phyloP scores from a whole-genome alignment of 108 stramenopile genomes.

The Phaeodactylum tricornutum region DNA sequence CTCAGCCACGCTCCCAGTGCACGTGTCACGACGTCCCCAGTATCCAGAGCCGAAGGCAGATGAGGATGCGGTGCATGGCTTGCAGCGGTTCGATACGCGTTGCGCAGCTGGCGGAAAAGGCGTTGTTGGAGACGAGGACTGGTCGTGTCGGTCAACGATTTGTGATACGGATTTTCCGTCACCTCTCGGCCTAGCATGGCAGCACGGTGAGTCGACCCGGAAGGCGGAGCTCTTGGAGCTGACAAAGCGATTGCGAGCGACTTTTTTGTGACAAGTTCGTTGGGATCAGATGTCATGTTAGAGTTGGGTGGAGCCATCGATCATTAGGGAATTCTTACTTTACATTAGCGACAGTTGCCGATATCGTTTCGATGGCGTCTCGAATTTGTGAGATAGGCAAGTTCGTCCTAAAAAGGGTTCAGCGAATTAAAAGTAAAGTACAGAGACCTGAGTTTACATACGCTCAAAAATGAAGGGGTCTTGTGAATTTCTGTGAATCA shows the following conservation, averaged over 20 bases:
- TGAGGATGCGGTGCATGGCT: slow-evolving; percentile 35
- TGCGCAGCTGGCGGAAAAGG: slow-evolving; percentile 1
- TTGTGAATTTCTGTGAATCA: too few species aligned
- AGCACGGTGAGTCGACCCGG: slow-evolving; percentile 19
- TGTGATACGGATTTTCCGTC: slow-evolving; percentile 2
- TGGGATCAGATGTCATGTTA: too few species aligned
- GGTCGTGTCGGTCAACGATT: slow-evolving; percentile 4
- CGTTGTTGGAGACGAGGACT: slow-evolving; percentile 14
- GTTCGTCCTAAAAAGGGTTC: too few species aligned
- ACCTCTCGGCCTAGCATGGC: slow-evolving; percentile 9
- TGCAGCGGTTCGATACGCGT: background rate
- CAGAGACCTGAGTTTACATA: too few species aligned
- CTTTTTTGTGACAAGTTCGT: slow-evolving; percentile 34
- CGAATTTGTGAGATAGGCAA: too few species aligned
- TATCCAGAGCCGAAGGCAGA: slow-evolving; percentile 26
- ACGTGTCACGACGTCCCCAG: slow-evolving; percentile 34
- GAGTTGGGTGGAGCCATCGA: too few species aligned
- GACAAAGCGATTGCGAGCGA: slow-evolving; percentile 41
- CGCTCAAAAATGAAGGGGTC: too few species aligned
- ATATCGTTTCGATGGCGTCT: too few species aligned
- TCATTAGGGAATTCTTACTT: too few species aligned
- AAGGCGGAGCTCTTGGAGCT: slow-evolving; percentile 51
- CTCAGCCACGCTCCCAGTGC: slow-evolving; percentile 37
- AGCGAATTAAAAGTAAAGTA: too few species aligned
- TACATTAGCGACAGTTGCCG: too few species aligned